Evolutionary conservation across 805 yeast species (phyloP).

Genomic region (Schizosaccharomyces japonicus): DNA sequence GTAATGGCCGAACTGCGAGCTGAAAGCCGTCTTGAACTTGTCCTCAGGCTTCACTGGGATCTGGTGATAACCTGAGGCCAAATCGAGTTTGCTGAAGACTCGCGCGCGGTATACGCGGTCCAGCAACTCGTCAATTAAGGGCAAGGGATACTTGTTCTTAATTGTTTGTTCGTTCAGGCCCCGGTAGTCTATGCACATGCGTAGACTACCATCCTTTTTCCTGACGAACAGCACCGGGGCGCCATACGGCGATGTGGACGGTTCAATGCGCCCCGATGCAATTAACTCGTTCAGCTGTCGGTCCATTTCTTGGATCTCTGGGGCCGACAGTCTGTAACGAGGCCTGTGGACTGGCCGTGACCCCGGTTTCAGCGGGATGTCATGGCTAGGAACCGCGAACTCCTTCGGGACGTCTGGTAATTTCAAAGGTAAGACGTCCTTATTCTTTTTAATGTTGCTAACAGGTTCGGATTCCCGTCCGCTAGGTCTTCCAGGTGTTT

Average conservation of each 20-base stretch:
- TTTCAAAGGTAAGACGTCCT: too few species aligned
- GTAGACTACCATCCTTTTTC: constrained; percentile 10
- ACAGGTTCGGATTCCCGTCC: too few species aligned
- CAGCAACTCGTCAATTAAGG: constrained; percentile 6
- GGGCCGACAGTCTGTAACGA: neutral
- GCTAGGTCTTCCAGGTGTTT: too few species aligned
- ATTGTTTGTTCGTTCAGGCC: constrained; percentile 9
- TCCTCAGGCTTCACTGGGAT: constrained; percentile 5
- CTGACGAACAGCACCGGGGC: constrained; percentile 10
- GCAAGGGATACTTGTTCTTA: constrained; percentile 10
- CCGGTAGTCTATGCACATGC: constrained; percentile 12
- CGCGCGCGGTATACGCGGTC: constrained; percentile 8
- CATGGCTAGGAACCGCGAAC: too few species aligned
- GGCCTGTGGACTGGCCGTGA: too few species aligned
- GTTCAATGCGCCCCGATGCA: constrained; percentile 6
- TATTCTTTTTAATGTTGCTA: too few species aligned
- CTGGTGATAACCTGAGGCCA: constrained; percentile 10
- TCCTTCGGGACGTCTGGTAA: too few species aligned
- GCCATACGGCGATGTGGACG: constrained; percentile 3
- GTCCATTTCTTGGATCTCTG: neutral
- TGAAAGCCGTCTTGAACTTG: neutral
- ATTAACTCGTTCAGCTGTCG: neutral
- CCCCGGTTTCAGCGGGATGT: too few species aligned
- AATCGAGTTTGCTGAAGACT: constrained; percentile 11
- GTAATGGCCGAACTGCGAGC: constrained; percentile 5